phyloP scores from a whole-genome alignment of 495 filamentous ascomycete genomes.

The Hypoxylon fuscum region DNA sequence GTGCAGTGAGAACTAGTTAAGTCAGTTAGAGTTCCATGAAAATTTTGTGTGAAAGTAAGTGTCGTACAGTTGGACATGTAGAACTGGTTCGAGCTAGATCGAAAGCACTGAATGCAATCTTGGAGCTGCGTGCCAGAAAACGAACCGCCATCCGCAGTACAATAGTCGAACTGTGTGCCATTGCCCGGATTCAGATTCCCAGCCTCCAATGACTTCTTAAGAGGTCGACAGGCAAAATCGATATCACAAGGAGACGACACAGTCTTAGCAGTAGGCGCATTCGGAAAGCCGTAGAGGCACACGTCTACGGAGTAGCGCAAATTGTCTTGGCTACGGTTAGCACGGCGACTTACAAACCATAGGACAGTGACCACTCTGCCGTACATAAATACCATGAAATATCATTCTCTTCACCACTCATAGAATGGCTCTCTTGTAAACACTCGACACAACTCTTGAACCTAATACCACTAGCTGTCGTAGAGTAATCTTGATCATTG shows the following conservation, averaged over 20 bases:
- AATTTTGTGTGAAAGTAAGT: too few relatives aligned
- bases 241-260: constrained; percentile 46
- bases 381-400: constrained; percentile 66
- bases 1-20: constrained; percentile 49
- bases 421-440: constrained; percentile 63
- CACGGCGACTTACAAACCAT: background rate
- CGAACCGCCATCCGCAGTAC: constrained; percentile 35
- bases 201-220: constrained; percentile 37
- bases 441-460: constrained; percentile 70
- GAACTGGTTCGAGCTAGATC: constrained; percentile 35
- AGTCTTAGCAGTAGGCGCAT: constrained; percentile 19
- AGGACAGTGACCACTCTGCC: background rate
- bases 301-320: constrained; percentile 53
- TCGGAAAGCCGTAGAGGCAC: constrained; percentile 50
- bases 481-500: constrained; percentile 58
- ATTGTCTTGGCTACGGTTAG: constrained; percentile 43
- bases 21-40: constrained; percentile 1
- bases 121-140: constrained; percentile 28
- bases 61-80: constrained; percentile 47
- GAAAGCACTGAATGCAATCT: constrained; percentile 43
- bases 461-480: constrained; percentile 52
- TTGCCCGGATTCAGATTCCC: constrained; percentile 31
- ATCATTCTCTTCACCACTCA: constrained; percentile 61
- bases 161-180: constrained; percentile 41
- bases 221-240: constrained; percentile 40